These are phyloP conservation scores for Trichoderma polysporum DNA, from an alignment of 2,329 filamentous ascomycete genomes.

Conservation along the genomic window DNA sequence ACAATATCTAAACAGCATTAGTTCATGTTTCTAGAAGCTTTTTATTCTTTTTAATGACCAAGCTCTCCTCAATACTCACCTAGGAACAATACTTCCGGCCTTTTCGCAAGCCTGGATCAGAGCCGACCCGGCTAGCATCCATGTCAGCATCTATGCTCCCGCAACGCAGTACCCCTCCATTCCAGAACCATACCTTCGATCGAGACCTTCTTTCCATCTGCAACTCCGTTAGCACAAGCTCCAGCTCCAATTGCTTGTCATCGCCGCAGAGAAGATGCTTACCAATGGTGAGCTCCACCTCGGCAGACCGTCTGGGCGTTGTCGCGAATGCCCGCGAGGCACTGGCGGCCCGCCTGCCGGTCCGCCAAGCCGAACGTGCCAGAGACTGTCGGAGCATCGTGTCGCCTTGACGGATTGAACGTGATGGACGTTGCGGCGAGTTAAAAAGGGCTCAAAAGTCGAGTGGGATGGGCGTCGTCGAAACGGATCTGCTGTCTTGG, in stretches of 20 bases:
- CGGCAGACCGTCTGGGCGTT: slow-evolving; percentile 74
- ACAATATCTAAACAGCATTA: slow-evolving; percentile 71
- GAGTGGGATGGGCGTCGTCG: slow-evolving; percentile 37
- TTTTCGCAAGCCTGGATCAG: slow-evolving; percentile 99
- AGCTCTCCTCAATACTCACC: slow-evolving; percentile 49
- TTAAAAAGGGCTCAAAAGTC: slow-evolving; percentile 37
- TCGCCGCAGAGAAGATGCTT: slow-evolving; percentile 30
- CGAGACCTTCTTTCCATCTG: slow-evolving; percentile 96
- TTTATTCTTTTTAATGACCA: background rate
- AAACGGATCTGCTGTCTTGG: slow-evolving; percentile 39
- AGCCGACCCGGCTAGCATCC: slow-evolving; percentile 77
- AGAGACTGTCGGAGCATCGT: slow-evolving; percentile 69
- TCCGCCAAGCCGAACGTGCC: slow-evolving; percentile 67
- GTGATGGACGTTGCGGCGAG: slow-evolving; percentile 40
- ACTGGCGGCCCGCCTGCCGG: slow-evolving; percentile 56
- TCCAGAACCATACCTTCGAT: slow-evolving; percentile 73
- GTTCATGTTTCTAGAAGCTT: slow-evolving; percentile 1
- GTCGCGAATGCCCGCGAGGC: slow-evolving; percentile 79
- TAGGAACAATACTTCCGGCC: slow-evolving; percentile 84
- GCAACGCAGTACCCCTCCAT: slow-evolving; percentile 21
- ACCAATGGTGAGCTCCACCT: slow-evolving; percentile 98
- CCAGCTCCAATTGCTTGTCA: slow-evolving; percentile 32
- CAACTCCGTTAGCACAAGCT: slow-evolving; percentile 34
- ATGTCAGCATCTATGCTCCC: slow-evolving; percentile 36
- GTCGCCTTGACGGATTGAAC: slow-evolving; percentile 55